Conservation (phyloP, 2,329 filamentous ascomycete genomes). For the Tolypocladium pustulatum region DNA sequence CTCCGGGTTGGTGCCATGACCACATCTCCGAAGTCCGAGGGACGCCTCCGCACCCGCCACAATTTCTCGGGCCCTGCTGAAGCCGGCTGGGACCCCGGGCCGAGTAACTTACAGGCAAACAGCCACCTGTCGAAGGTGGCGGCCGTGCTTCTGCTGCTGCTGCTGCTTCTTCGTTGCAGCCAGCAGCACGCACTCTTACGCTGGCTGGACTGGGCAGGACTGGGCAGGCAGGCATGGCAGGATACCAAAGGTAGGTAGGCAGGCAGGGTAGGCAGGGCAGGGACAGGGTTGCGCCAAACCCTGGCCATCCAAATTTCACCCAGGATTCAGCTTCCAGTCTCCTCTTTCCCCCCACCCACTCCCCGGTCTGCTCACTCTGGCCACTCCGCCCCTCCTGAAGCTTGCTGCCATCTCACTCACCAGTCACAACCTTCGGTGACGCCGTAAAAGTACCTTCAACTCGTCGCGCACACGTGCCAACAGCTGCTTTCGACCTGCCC, state of each 20-base stretch:
- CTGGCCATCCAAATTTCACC: slow-evolving; percentile 1
- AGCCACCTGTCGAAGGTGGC: background rate
- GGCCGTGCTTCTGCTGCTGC: background rate
- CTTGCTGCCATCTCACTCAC: slow-evolving; percentile 1
- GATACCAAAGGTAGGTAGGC: too few relatives aligned
- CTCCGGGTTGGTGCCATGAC: background rate
- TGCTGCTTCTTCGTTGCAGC: background rate
- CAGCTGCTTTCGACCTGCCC: background rate
- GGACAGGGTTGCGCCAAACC: slow-evolving; percentile 8
- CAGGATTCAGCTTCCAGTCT: slow-evolving; percentile 2
- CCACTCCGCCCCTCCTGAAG: slow-evolving; percentile 2
- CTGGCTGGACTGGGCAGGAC: too few relatives aligned
- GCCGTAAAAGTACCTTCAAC: background rate
- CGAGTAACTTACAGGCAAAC: background rate
- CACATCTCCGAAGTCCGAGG: background rate
- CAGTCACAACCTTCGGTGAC: background rate
- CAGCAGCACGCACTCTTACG: background rate
- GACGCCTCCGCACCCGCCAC: slow-evolving; percentile 14
- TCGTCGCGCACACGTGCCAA: background rate
- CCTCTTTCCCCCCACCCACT: background rate
- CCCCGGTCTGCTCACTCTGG: background rate
- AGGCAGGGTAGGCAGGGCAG: background rate
- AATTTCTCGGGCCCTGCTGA: slow-evolving; percentile 9
- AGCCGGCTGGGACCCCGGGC: background rate
- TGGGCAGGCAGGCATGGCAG: background rate